phyloP scores from a whole-genome alignment of 192 early-diverging fungal species.

The Coemansia asiatica region DNA sequence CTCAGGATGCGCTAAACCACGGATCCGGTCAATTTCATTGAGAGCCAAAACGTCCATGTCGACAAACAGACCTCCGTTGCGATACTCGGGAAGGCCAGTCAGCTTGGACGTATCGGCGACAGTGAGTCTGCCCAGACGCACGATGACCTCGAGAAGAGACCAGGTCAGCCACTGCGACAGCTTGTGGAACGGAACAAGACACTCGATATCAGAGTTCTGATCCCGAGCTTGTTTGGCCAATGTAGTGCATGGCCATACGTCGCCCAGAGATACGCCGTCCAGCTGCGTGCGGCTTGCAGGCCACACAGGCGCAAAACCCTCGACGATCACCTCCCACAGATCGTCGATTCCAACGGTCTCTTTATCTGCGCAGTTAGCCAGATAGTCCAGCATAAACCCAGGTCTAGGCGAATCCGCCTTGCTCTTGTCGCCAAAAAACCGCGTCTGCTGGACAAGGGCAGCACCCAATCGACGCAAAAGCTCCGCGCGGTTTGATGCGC shows the following conservation, averaged over 20 bases:
- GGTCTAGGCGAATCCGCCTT: conserved; percentile 62
- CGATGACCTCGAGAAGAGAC: conserved; percentile 81
- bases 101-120: conserved; percentile 64
- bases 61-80: conserved; percentile 86
- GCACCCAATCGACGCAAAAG: conserved; percentile 67
- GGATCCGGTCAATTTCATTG: conserved; percentile 56
- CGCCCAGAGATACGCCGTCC: conserved; percentile 78
- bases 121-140: conserved; percentile 51
- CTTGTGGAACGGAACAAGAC: conserved; percentile 85
- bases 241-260: conserved; percentile 82
- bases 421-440: conserved; percentile 59
- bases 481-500: conserved; percentile 71
- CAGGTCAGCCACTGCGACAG: conserved; percentile 96
- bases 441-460: conserved; percentile 54
- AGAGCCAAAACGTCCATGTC: conserved; percentile 78
- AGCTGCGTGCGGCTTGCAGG: conserved; percentile 75
- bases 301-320: conserved; percentile 83
- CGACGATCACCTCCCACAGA: conserved; percentile 78
- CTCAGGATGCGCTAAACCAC: conserved; percentile 52
- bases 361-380: conserved; percentile 52
- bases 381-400: conserved; percentile 79
- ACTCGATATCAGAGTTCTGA: conserved; percentile 23
- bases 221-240: conserved; percentile 35
- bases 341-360: conserved; percentile 64
- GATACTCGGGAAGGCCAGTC: conserved; percentile 86